Conservation (phyloP, 805 yeast species). For the Suhomyces emberorum region DNA sequence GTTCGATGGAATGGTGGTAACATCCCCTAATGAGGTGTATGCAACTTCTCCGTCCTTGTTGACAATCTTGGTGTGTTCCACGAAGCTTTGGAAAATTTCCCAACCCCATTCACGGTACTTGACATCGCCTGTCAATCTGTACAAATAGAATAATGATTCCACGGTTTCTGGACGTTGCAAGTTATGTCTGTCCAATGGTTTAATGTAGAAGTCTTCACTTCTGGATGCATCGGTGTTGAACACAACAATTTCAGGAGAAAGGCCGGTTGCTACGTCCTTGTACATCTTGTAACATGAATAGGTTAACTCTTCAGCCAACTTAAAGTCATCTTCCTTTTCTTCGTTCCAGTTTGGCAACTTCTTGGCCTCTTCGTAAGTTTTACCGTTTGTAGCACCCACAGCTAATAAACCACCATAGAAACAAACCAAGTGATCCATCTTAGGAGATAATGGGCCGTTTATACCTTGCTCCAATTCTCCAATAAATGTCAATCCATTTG, state of each 20-base stretch:
- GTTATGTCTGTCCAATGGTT: conserved; percentile 74
- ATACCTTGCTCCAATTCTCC: conserved; percentile 78
- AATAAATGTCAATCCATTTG: conserved; percentile 60
- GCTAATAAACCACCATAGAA: conserved; percentile 88
- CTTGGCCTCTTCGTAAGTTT: conserved; percentile 52
- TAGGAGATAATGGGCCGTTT: conserved; percentile 54
- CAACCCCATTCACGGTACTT: conserved; percentile 88
- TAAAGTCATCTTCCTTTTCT: conserved; percentile 58
- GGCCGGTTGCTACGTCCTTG: conserved; percentile 66
- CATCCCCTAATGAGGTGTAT: conserved; percentile 67
- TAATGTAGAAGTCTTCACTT: conserved; percentile 60
- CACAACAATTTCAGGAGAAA: conserved; percentile 85
- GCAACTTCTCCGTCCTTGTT: conserved; percentile 41
- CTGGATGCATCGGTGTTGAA: conserved; percentile 57
- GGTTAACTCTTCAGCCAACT: conserved; percentile 70
- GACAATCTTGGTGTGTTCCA: conserved; percentile 51
- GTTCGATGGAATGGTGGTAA: conserved; percentile 51
- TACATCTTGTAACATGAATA: conserved; percentile 84
- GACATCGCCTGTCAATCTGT: conserved; percentile 73
- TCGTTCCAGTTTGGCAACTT: conserved; percentile 54
- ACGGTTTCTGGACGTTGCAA: conserved; percentile 93
- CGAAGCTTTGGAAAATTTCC: conserved; percentile 73
- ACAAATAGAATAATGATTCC: conserved; percentile 78
- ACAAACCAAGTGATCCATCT: conserved; percentile 93
- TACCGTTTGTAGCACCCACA: conserved; percentile 83